Evolutionary conservation across 495 filamentous ascomycete species (phyloP).

Genomic region (Podospora comata): DNA sequence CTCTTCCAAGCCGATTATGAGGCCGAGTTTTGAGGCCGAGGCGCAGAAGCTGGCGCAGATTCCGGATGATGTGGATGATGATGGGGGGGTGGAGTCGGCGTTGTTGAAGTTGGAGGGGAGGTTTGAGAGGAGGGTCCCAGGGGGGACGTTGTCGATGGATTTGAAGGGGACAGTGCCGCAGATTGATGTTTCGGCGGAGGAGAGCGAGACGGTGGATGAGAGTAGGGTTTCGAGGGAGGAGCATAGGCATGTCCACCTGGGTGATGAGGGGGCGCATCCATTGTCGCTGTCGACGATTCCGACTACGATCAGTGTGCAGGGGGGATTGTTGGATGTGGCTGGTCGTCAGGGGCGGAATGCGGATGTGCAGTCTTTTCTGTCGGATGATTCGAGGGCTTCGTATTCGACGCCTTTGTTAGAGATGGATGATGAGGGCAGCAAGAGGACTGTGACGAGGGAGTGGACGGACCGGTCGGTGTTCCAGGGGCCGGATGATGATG

Average conservation of each 20-base stretch:
- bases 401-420: conserved; percentile 79
- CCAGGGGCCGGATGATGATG: conserved; percentile 34
- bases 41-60: conserved; percentile 85
- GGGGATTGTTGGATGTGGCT: conserved; percentile 26
- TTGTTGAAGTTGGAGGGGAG: conserved; percentile 90
- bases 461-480: conserved; percentile 49
- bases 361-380: conserved; percentile 46
- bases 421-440: conserved; percentile 54
- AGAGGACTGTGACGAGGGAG: conserved; percentile 34
- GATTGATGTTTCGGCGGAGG: conserved; percentile 19
- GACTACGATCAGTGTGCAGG: conserved; percentile 19
- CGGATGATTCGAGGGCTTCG: conserved; percentile 53
- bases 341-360: conserved; percentile 23
- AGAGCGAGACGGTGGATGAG: conserved; percentile 18
- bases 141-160: conserved; percentile 40
- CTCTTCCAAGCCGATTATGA: conserved; percentile 70
- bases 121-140: conserved; percentile 53
- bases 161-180: conserved; percentile 22
- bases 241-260: conserved; percentile 47
- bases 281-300: conserved; percentile 29
- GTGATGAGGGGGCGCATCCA: conserved; percentile 27
- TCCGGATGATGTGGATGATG: conserved; percentile 75
- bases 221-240: conserved; percentile 30
- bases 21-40: conserved; percentile 86
- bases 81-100: conserved; percentile 91